Conservation (phyloP, 2,329 filamentous ascomycete genomes). For the Teratosphaeria epicoccoides region DNA sequence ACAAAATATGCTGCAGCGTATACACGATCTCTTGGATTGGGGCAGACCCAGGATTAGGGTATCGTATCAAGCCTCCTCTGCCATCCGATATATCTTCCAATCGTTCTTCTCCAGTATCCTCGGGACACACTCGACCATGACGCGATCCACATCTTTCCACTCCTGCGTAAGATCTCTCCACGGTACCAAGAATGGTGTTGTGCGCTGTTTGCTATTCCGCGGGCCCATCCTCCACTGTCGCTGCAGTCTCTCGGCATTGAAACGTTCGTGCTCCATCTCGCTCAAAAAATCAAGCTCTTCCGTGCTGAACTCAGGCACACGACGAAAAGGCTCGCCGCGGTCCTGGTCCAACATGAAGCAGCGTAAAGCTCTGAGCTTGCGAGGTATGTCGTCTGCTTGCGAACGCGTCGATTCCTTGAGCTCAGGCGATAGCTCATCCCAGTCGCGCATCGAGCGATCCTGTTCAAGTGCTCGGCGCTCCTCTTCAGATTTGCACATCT, state of each 20-base stretch:
- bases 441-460: conserved; percentile 25
- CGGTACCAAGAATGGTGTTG: conserved; percentile 26
- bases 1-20: no score
- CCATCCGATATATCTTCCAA: conserved; percentile 27
- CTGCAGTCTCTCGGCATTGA: conserved; percentile 27
- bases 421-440: conserved; percentile 25
- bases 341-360: conserved; percentile 27
- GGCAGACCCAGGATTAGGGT: no score
- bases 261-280: conserved; percentile 28
- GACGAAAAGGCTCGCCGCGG: conserved; percentile 18
- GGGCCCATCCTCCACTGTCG: conserved; percentile 26
- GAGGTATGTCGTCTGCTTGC: conserved; percentile 27
- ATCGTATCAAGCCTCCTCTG: conserved; percentile 1
- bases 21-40: no score
- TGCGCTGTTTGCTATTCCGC: conserved; percentile 22
- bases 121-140: conserved; percentile 28
- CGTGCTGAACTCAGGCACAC: conserved; percentile 20
- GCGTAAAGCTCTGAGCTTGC: conserved; percentile 25
- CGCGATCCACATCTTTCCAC: conserved; percentile 27
- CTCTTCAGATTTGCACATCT: conserved; percentile 19
- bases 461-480: conserved; percentile 20
- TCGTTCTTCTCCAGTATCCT: conserved; percentile 20
- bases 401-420: conserved; percentile 26
- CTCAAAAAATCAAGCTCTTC: conserved; percentile 24
- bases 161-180: conserved; percentile 26